Percentiles rank a stretch among this genome's conserved stretches.
Evolutionary conservation across 2,329 filamentous ascomycete species (phyloP).

Genomic region (Ophiostoma sp.): DNA sequence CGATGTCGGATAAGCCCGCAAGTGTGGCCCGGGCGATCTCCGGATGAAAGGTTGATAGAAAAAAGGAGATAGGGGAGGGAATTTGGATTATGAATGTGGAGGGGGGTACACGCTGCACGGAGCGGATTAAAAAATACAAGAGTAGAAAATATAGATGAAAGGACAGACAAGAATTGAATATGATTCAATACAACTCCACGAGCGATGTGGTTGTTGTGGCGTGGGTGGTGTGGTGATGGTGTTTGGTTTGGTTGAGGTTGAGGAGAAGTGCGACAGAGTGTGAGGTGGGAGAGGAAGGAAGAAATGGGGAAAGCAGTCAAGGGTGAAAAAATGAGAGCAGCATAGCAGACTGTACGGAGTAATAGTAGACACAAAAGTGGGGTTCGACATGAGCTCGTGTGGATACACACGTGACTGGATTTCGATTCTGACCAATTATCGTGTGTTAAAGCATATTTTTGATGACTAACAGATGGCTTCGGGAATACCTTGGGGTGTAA

Average conservation of each 20-base stretch:
- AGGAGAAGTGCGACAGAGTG: background rate
- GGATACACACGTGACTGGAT: background rate
- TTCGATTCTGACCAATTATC: background rate
- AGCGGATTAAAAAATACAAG: background rate
- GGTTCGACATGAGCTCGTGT: background rate
- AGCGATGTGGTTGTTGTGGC: background rate
- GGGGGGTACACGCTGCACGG: background rate
- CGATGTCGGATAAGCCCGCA: constrained; percentile 7
- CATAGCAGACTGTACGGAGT: background rate
- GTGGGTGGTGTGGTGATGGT: background rate
- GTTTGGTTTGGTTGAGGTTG: background rate
- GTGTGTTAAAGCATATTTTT: too few species aligned
- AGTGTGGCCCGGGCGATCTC: background rate
- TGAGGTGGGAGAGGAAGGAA: constrained; percentile 9
- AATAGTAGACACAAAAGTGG: background rate
- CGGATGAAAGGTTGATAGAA: background rate
- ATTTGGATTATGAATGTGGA: background rate
- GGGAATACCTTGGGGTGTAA: background rate
- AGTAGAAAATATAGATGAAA: constrained; percentile 16
- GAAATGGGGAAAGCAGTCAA: background rate
- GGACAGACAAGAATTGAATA: constrained; percentile 19
- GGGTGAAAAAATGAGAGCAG: constrained; percentile 14
- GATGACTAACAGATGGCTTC: too few species aligned
- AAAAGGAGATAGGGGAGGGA: constrained; percentile 14
- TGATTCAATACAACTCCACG: background rate